Evolutionary conservation across 2,329 filamentous ascomycete genomes (phyloP).

Genomic region (Trichoderma polysporum): DNA sequence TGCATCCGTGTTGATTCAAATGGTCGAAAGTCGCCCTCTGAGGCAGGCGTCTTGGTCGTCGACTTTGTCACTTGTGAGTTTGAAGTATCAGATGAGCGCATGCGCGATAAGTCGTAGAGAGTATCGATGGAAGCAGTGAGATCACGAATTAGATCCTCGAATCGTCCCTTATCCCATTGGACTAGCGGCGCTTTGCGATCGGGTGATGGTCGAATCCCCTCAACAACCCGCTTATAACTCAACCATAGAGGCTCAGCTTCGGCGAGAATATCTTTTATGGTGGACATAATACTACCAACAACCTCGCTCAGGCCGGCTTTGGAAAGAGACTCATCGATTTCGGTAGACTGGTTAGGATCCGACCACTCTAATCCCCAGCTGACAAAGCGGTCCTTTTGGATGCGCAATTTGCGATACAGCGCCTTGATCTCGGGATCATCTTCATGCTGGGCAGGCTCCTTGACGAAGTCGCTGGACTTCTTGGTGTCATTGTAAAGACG

Average conservation of each 20-base stretch:
- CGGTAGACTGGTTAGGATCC: constrained; percentile 65
- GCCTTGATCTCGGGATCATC: constrained; percentile 69
- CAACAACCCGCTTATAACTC: constrained; percentile 51
- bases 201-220: constrained; percentile 42
- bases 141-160: constrained; percentile 72
- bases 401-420: constrained; percentile 73
- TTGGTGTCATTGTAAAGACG: constrained; percentile 81
- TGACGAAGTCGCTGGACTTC: constrained; percentile 71
- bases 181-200: constrained; percentile 58
- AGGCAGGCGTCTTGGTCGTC: constrained; percentile 31
- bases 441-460: constrained; percentile 60
- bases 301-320: constrained; percentile 74
- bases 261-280: constrained; percentile 75
- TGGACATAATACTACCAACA: constrained; percentile 75
- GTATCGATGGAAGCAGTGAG: constrained; percentile 77
- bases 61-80: constrained; percentile 34
- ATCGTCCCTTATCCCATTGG: constrained; percentile 68
- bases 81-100: constrained; percentile 50
- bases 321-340: constrained; percentile 70
- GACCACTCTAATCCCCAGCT: constrained; percentile 83
- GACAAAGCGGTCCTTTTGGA: constrained; percentile 76
- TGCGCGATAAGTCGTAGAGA: constrained; percentile 72
- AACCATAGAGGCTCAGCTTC: constrained; percentile 73
- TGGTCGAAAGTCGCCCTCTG: constrained; percentile 46
- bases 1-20: constrained; percentile 63